Evolutionary conservation across 208 protist genomes (phyloP), one percentile per base, ranked within the genome.

Genomic region (Herpetomonas samuelpessoai): DNA sequence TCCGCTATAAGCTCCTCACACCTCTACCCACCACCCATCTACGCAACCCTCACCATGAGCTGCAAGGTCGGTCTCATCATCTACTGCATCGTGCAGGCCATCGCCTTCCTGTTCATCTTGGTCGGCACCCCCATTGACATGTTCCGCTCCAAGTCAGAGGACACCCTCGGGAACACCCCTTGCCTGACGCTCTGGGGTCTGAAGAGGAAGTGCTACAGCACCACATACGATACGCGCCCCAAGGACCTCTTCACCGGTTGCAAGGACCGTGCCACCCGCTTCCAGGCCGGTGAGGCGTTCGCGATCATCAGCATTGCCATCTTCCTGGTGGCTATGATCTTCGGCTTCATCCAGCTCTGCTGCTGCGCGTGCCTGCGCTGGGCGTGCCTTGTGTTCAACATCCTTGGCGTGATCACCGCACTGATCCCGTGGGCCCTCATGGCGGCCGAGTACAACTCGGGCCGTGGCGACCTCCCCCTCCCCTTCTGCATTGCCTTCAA

Each of bases 171-270:
- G 30, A 70, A 79, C 62, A 69, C 22, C 2, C 28, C 54, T 31
- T 87, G 80, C 60, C 46, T 87, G 30, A 81, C 76, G 9, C 14
- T 87, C 35, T 87, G 80, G 80, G 80, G 76, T 3, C 54, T 31
- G 12, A 83, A 83, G 66, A 24, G 39, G 1, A 76, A 81, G 47
- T 87, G 80, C 73, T 72, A 65, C 63, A 67, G 55, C 27, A 56
- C 24, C 29, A 49, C 29, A 9, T 72, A 62, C 39, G 25, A 54
- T 14, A 39, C 28, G 2, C 21, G 26, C 44, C 65, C 61, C 10
- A 56, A 55, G 24, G 47, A 48, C 10, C 31, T 67, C 18, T 84
- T 64, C 59, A 19, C 1, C 3, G 18, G 16, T 14, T 84, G 74
- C 64, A 31, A 21, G 7, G 54, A 48, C 41, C 73, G 74, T 16